A percentile compares a stretch with the other conserved stretches of the same genome.
phyloP scores from a whole-genome alignment of 2,329 filamentous ascomycete genomes.

The Hypoxylon sp. region DNA sequence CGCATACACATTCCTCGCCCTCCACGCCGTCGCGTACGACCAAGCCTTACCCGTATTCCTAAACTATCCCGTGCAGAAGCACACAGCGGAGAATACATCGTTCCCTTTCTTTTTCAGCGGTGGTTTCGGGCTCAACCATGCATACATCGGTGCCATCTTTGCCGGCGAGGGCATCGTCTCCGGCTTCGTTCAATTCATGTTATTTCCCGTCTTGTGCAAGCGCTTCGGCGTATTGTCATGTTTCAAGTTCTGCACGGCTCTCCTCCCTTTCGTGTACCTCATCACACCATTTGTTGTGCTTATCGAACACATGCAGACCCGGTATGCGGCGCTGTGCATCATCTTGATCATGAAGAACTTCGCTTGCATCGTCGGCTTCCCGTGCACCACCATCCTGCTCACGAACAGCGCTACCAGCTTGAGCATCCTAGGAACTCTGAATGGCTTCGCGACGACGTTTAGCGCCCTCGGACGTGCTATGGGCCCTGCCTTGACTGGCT shows the following conservation, averaged over 20 bases:
- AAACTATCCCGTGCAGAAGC: slow-evolving; percentile 71
- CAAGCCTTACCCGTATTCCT: slow-evolving; percentile 90
- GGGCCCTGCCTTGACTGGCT: slow-evolving; percentile 79
- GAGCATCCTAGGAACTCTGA: slow-evolving; percentile 83
- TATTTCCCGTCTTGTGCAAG: slow-evolving; percentile 80
- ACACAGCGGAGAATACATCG: slow-evolving; percentile 65
- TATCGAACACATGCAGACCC: slow-evolving; percentile 55
- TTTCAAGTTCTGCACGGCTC: slow-evolving; percentile 69
- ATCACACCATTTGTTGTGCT: slow-evolving; percentile 84
- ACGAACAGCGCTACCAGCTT: slow-evolving; percentile 85
- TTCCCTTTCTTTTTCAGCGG: slow-evolving; percentile 84
- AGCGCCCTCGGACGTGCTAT: slow-evolving; percentile 80
- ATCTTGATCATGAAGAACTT: slow-evolving; percentile 80
- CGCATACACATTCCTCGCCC: slow-evolving; percentile 80
- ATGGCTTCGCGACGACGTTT: slow-evolving; percentile 87
- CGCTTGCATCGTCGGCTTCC: slow-evolving; percentile 84
- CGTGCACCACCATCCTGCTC: slow-evolving; percentile 86
- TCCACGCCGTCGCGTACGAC: slow-evolving; percentile 86
- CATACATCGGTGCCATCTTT: slow-evolving; percentile 84
- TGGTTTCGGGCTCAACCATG: slow-evolving; percentile 78
- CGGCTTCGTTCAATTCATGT: slow-evolving; percentile 83
- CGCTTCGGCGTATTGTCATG: slow-evolving; percentile 78
- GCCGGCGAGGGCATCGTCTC: slow-evolving; percentile 82
- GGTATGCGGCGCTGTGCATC: slow-evolving; percentile 69
- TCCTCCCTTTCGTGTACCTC: slow-evolving; percentile 80